Evolutionary conservation across 2,329 filamentous ascomycete species (phyloP).

Genomic region (Diaporthe vexans): DNA sequence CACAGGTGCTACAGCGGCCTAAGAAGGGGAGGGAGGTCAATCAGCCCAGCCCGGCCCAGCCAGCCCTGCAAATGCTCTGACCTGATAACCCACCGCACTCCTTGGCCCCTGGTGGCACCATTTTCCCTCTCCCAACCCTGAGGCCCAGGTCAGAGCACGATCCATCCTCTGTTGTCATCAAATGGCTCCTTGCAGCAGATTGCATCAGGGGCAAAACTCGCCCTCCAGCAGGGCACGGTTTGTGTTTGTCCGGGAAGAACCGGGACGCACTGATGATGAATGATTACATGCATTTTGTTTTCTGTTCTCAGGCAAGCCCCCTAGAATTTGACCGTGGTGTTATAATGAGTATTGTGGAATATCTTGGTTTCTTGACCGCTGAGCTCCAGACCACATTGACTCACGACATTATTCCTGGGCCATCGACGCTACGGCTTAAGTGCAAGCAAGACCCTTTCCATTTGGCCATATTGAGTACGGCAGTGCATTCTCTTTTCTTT

Average conservation of each 20-base stretch:
- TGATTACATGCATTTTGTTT: not conserved
- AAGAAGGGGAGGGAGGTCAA: not conserved
- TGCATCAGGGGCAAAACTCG: not conserved
- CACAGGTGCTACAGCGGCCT: not conserved
- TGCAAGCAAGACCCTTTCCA: not conserved
- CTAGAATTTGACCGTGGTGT: not conserved
- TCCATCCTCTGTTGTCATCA: not conserved
- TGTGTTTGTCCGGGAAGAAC: conserved; percentile 16
- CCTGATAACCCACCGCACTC: conserved; percentile 28
- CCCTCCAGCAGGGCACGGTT: not conserved
- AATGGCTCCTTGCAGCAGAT: not conserved
- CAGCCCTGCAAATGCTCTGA: conserved; percentile 15
- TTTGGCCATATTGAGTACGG: not conserved
- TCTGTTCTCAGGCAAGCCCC: not conserved
- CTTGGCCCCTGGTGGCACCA: conserved; percentile 28
- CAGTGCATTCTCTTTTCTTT: not conserved
- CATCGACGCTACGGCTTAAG: not conserved
- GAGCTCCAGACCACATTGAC: not conserved
- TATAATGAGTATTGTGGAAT: not conserved
- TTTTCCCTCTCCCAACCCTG: not conserved
- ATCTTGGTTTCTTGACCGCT: not conserved
- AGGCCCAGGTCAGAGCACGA: conserved; percentile 14
- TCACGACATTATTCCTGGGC: too few species aligned
- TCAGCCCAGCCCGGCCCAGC: conserved; percentile 12
- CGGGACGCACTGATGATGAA: conserved; percentile 20